Base-by-base conservation (phyloP, 805 yeast genomes). In the Candida hungchunana region DNA sequence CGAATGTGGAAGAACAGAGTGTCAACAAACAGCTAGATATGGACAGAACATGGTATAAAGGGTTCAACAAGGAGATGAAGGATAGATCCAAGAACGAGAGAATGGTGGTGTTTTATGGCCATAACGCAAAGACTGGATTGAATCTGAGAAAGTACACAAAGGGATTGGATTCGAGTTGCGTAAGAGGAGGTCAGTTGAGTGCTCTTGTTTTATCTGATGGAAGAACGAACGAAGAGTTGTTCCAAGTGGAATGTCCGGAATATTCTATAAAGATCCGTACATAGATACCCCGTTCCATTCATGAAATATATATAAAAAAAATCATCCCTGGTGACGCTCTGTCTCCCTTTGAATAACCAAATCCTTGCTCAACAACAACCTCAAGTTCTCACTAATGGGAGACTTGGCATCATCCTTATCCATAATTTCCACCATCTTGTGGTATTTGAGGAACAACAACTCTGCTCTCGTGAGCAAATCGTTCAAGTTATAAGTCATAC, bases 81-180 rank as follows among this genome's bases (percentile, higher is more conserved):
- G 40, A 37, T 6, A 43, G 53, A 18, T 38, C 51, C 46, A 55
- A 42, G n/a, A 47, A 48, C 23, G 56, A 60, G 26, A 59, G 52
- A 36, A 46, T 39, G 27, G 59, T 56, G 16, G 87, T 85, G 4
- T 77, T 75, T 50, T 89, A 89, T 55, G 97, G 97, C 1, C 97
- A 89, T 54, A 94, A 86, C 54, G 94, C 97, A 4, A 67, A 76
- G 37, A 64, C 79, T 36, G 96, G 96, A 1, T 69, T 88, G 32
- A 76, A 73, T 37, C 44, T 79, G 32, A 71, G 72, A 45, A 71
- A 73, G 42, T 86, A 67, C 57, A 68, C 95, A 4, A 76, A 74
- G 50, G 97, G 97, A 0, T 62, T 89, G 26, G 97, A 90, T 53
- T 65, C 84, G 9, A 85, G 84, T 1, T 89, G 97, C 65, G 83